Percentiles rank a stretch among this genome's conserved stretches.
phyloP scores from a whole-genome alignment of 2,329 filamentous ascomycete genomes.

The Biscogniauxia sp. region DNA sequence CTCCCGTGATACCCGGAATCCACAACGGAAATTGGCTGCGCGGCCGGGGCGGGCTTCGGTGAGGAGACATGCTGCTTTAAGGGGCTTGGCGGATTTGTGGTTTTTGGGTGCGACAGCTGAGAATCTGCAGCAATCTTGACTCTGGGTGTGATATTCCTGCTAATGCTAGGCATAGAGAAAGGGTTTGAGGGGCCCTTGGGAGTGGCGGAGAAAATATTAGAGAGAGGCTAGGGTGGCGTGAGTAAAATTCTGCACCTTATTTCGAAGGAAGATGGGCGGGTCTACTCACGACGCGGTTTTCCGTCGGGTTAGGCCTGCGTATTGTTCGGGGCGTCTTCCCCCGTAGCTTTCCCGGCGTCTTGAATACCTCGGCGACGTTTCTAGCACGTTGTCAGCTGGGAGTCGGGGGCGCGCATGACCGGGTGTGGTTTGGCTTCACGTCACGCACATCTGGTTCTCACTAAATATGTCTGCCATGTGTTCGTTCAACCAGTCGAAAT shows the following conservation, averaged over 20 bases:
- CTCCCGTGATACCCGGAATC: constrained; percentile 75
- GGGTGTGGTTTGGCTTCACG: neutral
- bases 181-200: constrained; percentile 54
- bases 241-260: constrained; percentile 9
- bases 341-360: constrained; percentile 80
- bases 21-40: constrained; percentile 36
- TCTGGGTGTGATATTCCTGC: constrained; percentile 53
- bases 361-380: constrained; percentile 93
- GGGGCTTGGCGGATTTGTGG: constrained; percentile 34
- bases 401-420: neutral
- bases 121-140: constrained; percentile 59
- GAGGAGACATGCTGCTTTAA: constrained; percentile 32
- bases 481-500: constrained; percentile 97
- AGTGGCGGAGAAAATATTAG: constrained; percentile 56
- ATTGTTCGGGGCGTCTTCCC: constrained; percentile 76
- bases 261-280: neutral
- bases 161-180: constrained; percentile 47
- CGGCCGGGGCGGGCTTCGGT: constrained; percentile 26
- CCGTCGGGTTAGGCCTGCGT: constrained; percentile 57
- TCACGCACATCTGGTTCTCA: constrained; percentile 76
- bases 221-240: constrained; percentile 49
- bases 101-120: constrained; percentile 30
- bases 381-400: constrained; percentile 47
- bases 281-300: constrained; percentile 61
- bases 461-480: constrained; percentile 96